These are phyloP conservation scores for Aureobasidium lini DNA, from an alignment of 2,329 filamentous ascomycete species.

Conservation along the genomic window DNA sequence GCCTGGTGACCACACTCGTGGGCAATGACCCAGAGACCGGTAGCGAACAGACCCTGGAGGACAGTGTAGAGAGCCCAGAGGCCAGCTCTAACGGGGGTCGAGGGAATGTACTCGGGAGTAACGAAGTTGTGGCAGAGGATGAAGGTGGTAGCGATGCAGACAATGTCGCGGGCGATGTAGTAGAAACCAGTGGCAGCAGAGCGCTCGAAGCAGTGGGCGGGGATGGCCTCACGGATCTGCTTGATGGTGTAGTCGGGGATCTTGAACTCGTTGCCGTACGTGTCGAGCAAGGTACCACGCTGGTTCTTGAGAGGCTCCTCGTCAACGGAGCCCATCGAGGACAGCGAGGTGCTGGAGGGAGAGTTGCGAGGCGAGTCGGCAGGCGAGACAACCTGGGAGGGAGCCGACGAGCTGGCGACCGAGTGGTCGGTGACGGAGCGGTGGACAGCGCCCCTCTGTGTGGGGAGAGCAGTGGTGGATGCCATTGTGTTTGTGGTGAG, in stretches of 20 bases:
- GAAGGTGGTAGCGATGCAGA: slow-evolving; percentile 67
- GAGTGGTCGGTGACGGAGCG: slow-evolving; percentile 46
- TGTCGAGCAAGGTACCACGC: slow-evolving; percentile 71
- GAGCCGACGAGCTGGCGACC: slow-evolving; percentile 43
- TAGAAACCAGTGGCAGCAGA: slow-evolving; percentile 65
- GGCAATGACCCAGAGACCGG: slow-evolving; percentile 90
- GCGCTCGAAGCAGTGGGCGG: slow-evolving; percentile 92
- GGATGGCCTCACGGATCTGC: slow-evolving; percentile 93
- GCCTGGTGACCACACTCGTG: slow-evolving; percentile 98
- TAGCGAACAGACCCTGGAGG: slow-evolving; percentile 85
- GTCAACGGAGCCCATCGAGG: slow-evolving; percentile 69
- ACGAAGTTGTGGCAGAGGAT: slow-evolving; percentile 83
- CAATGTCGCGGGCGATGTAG: slow-evolving; percentile 80
- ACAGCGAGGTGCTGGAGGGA: slow-evolving; percentile 81
- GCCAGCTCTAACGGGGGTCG: slow-evolving; percentile 54
- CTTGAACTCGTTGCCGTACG: slow-evolving; percentile 90
- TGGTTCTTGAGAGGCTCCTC: slow-evolving; percentile 43
- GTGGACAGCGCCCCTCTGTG: slow-evolving; percentile 36
- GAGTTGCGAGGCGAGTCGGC: slow-evolving; percentile 56
- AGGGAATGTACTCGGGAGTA: slow-evolving; percentile 75
- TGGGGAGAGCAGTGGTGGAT: slow-evolving; percentile 46
- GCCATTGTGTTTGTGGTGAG: slow-evolving; percentile 14
- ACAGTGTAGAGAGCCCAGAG: slow-evolving; percentile 66
- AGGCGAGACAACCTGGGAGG: slow-evolving; percentile 49
- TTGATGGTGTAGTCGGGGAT: slow-evolving; percentile 96